Evolutionary conservation across 1,284 basidiomycete genomes (phyloP).

Genomic region (Heterobasidion annosum): DNA sequence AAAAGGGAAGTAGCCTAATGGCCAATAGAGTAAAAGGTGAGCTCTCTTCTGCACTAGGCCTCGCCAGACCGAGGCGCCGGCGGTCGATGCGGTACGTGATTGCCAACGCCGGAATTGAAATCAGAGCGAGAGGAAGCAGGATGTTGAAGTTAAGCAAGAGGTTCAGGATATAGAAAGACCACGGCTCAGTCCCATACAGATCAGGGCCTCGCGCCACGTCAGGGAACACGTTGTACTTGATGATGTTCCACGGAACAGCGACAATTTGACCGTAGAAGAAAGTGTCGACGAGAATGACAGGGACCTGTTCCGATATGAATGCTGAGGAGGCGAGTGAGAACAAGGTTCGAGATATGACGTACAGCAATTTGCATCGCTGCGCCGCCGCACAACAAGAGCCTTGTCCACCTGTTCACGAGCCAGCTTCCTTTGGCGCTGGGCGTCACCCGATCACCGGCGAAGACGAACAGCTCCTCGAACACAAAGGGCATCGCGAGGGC

Average conservation of each 20-base stretch:
- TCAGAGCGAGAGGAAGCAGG: slow-evolving; percentile 70
- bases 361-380: slow-evolving; percentile 63
- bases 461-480: slow-evolving; percentile 82
- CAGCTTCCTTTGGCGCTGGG: slow-evolving; percentile 41
- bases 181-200: slow-evolving; percentile 90
- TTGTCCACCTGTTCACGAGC: slow-evolving; percentile 53
- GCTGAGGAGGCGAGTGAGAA: slow-evolving; percentile 2
- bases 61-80: slow-evolving; percentile 66
- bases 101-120: slow-evolving; percentile 73
- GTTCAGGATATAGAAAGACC: slow-evolving; percentile 79
- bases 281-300: slow-evolving; percentile 77
- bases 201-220: slow-evolving; percentile 75
- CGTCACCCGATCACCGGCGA: slow-evolving; percentile 64
- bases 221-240: slow-evolving; percentile 89
- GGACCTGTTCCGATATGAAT: slow-evolving; percentile 44
- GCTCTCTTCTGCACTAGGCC: slow-evolving; percentile 47
- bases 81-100: slow-evolving; percentile 72
- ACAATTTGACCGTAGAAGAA: slow-evolving; percentile 77
- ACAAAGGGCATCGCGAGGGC: slow-evolving; percentile 86
- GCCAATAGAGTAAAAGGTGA: slow-evolving; percentile 74
- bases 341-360: slow-evolving; percentile 20
- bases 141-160: slow-evolving; percentile 93
- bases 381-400: slow-evolving; percentile 49
- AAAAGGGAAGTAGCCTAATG: slow-evolving; percentile 76
- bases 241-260: slow-evolving; percentile 88